phyloP scores from a whole-genome alignment of 2,329 filamentous ascomycete genomes.

The Colletotrichum eremochloae region DNA sequence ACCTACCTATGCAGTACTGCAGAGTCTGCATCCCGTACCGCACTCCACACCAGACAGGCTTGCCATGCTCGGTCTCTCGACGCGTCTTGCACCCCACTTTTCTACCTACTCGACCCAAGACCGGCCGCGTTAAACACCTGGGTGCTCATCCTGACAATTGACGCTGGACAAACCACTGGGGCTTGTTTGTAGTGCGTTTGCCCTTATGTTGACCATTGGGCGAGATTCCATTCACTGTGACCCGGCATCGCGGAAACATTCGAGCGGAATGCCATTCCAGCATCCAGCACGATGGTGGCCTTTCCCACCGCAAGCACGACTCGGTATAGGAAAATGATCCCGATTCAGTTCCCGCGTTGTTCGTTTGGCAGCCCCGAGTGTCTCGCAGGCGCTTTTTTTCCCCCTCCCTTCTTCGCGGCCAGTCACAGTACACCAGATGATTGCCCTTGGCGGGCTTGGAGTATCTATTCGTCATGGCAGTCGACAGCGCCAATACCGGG shows the following conservation, averaged over 20 bases:
- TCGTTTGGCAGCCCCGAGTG: not conserved
- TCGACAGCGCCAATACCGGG: constrained; percentile 24
- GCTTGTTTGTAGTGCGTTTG: constrained; percentile 25
- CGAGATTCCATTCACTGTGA: constrained; percentile 11
- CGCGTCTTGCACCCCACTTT: constrained; percentile 10
- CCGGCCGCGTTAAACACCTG: constrained; percentile 9
- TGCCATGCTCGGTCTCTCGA: no score
- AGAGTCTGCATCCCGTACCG: not conserved
- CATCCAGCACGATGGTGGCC: constrained; percentile 3
- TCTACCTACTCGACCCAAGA: constrained; percentile 9
- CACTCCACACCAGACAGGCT: no score
- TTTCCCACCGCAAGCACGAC: constrained; percentile 17
- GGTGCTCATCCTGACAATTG: constrained; percentile 33
- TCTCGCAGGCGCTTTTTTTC: not conserved
- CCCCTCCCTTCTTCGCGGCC: not conserved
- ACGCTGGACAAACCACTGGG: constrained; percentile 21
- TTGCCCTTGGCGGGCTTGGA: constrained; percentile 35
- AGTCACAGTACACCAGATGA: constrained; percentile 4
- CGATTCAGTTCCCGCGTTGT: constrained; percentile 20
- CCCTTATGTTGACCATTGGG: constrained; percentile 12
- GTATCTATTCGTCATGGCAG: constrained; percentile 6
- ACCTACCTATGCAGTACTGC: not conserved
- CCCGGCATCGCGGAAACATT: constrained; percentile 31
- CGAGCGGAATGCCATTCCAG: constrained; percentile 25
- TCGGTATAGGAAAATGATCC: constrained; percentile 20